phyloP scores from a whole-genome alignment of 2,329 filamentous ascomycete species.

The Arthrobotrys entomopaga region DNA sequence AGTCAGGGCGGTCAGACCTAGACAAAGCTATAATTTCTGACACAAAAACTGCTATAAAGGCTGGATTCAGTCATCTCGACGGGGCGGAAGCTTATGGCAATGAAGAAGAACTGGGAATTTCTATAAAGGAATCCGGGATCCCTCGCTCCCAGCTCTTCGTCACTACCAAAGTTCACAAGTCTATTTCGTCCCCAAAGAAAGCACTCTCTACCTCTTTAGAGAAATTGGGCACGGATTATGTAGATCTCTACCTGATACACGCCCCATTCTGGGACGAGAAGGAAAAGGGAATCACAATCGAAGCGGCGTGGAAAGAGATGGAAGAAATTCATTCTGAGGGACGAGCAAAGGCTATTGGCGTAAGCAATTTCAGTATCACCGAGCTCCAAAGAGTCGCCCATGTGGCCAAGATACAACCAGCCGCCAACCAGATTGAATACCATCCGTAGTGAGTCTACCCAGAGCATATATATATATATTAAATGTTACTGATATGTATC shows the following conservation, averaged over 20 bases:
- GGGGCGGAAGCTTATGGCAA: constrained; percentile 76
- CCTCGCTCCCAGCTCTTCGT: constrained; percentile 76
- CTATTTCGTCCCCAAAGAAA: constrained; percentile 61
- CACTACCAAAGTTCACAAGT: constrained; percentile 68
- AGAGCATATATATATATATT: neutral
- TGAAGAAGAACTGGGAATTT: constrained; percentile 76
- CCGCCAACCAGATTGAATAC: constrained; percentile 82
- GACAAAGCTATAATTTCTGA: constrained; percentile 63
- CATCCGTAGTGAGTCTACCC: constrained; percentile 70
- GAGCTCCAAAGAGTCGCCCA: constrained; percentile 69
- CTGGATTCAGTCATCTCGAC: constrained; percentile 79
- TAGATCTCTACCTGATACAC: constrained; percentile 74
- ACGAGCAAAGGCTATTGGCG: constrained; percentile 75
- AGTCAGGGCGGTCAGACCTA: constrained; percentile 64
- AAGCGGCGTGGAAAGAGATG: constrained; percentile 75
- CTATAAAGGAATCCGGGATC: constrained; percentile 74
- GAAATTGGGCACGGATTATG: constrained; percentile 75
- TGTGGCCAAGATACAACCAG: constrained; percentile 72
- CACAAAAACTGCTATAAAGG: constrained; percentile 71
- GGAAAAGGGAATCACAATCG: constrained; percentile 56
- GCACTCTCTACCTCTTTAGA: constrained; percentile 71
- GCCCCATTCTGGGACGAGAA: constrained; percentile 63
- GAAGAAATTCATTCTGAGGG: constrained; percentile 70
- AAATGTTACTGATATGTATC: neutral
- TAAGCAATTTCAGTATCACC: constrained; percentile 75